These are phyloP conservation scores for Tetracladium marchalianum DNA, from an alignment of 495 filamentous ascomycete species.

Conservation along the genomic window DNA sequence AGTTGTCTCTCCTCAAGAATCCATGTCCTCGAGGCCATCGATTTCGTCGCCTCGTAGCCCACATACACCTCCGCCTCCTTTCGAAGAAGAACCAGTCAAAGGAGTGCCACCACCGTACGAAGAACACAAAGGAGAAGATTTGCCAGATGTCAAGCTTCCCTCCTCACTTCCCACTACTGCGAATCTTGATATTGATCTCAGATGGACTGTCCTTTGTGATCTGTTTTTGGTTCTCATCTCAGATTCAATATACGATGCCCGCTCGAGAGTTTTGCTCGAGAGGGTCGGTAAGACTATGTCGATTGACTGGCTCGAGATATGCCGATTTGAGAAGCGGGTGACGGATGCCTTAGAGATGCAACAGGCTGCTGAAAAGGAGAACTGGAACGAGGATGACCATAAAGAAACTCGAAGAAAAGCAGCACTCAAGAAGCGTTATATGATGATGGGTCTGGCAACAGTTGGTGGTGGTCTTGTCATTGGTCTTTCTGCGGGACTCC, in stretches of 20 bases:
- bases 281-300: conserved; percentile 67
- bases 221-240: conserved; percentile 90
- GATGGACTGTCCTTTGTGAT: conserved; percentile 97
- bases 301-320: conserved; percentile 87
- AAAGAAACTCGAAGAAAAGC: conserved; percentile 79
- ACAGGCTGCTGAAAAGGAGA: conserved; percentile 82
- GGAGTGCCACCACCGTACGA: conserved; percentile 64
- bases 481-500: conserved; percentile 81
- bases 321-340: conserved; percentile 93
- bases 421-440: conserved; percentile 68
- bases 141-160: conserved; percentile 67
- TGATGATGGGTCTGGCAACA: conserved; percentile 95
- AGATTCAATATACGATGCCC: conserved; percentile 87
- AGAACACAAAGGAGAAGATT: conserved; percentile 55
- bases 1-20: conserved; percentile 10
- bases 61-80: conserved; percentile 8
- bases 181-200: conserved; percentile 89
- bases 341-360: conserved; percentile 98
- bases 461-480: conserved; percentile 95
- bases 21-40: conserved; percentile 10
- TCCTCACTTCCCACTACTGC: conserved; percentile 69
- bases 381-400: conserved; percentile 93
- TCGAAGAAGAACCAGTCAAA: conserved; percentile 27
- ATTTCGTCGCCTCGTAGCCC: conserved; percentile 19
- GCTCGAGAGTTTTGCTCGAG: conserved; percentile 80